Percentiles rank a stretch among this genome's conserved stretches.
Conservation (phyloP, 78 protist species). For the Protostelium mycophagum region DNA sequence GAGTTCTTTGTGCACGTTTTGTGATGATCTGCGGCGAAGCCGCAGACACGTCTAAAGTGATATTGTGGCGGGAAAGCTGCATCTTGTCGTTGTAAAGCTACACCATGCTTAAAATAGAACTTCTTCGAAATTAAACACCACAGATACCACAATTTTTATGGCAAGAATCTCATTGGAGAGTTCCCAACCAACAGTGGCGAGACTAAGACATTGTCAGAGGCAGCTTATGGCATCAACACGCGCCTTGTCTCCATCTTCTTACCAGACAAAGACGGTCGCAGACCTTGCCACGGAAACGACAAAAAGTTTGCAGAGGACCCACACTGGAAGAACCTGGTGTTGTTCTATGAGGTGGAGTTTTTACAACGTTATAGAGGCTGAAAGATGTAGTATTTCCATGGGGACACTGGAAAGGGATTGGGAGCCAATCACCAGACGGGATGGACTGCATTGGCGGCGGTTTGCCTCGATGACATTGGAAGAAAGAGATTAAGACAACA, state of each 20-base stretch:
- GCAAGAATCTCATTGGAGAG: conserved; percentile 27
- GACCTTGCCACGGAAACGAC: conserved; percentile 22
- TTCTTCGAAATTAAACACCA: too few relatives aligned
- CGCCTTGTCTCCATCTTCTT: conserved; percentile 32
- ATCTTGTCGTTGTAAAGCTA: too few relatives aligned
- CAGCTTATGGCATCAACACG: conserved; percentile 13
- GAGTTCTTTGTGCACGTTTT: too few relatives aligned
- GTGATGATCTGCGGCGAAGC: too few relatives aligned
- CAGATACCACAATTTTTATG: conserved; percentile 35
- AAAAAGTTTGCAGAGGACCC: conserved; percentile 10
- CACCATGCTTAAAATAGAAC: too few relatives aligned
- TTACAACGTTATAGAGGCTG: background rate
- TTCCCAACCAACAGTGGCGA: conserved; percentile 38
- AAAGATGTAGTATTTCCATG: conserved; percentile 23
- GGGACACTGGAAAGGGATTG: conserved; percentile 61
- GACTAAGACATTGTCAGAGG: background rate
- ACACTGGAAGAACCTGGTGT: conserved; percentile 31
- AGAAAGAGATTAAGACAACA: background rate
- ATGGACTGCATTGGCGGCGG: conserved; percentile 72
- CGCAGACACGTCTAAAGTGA: too few relatives aligned
- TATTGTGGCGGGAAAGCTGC: too few relatives aligned
- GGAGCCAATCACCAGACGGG: conserved; percentile 85
- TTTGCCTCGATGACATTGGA: conserved; percentile 3
- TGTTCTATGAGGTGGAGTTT: conserved; percentile 55
- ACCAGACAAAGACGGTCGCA: conserved; percentile 7